Conservation (phyloP, 2,329 filamentous ascomycete species). For the Xylaria hypoxylon region DNA sequence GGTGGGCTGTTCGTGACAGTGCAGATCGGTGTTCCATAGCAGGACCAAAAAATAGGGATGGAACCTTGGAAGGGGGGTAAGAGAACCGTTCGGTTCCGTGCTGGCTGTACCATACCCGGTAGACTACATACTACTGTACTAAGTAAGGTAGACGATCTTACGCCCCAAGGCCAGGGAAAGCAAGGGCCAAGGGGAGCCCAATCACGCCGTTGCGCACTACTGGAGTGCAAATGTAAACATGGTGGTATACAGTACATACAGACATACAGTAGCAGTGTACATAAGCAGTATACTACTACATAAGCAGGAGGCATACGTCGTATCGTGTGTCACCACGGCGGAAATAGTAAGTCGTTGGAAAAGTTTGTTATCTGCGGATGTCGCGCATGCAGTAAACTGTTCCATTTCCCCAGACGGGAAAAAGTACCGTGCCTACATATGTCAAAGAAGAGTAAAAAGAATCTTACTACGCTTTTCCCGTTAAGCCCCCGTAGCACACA, state of each 20-base stretch:
- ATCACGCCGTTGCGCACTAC: no score
- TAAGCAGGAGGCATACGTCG: background rate
- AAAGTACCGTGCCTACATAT: constrained; percentile 14
- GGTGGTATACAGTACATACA: background rate
- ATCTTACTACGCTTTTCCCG: background rate
- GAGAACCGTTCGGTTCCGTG: constrained; percentile 9
- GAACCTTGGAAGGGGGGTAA: background rate
- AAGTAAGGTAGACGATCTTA: no score
- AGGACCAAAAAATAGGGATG: constrained; percentile 13
- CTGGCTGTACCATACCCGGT: no score
- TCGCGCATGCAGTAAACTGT: constrained; percentile 25
- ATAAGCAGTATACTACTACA: background rate
- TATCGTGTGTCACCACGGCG: constrained; percentile 17
- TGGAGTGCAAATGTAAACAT: no score
- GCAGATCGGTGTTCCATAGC: constrained; percentile 6
- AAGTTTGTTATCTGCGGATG: constrained; percentile 12
- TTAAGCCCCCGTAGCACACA: constrained; percentile 9
- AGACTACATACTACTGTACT: no score
- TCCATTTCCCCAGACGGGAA: constrained; percentile 18
- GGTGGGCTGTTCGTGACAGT: background rate
- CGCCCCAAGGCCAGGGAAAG: background rate
- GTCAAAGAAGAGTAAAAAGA: no score
- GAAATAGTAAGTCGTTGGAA: background rate
- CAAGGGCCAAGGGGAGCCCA: no score
- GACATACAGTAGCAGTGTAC: background rate